Evolutionary conservation across 441 rosid genomes (phyloP), one percentile per base, ranked within the genome.

Genomic region (Croton laevigatus): DNA sequence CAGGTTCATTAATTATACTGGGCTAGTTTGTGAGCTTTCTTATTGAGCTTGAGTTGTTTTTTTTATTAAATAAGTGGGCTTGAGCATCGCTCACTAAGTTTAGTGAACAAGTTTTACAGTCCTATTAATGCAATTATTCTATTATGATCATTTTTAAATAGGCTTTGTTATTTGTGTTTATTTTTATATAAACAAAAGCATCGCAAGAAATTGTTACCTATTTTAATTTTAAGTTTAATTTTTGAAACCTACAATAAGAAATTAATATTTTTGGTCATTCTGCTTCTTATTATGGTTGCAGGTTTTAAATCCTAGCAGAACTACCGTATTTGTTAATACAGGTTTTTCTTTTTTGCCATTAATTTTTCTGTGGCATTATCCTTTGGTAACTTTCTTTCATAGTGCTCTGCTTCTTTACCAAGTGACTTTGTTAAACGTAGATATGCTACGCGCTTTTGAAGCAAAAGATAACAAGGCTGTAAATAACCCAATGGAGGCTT

Each of bases 401-500:
- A 46, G 66, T 58, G 57, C 44, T 53, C 59, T 17, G 62, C 63
- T 61, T 61, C 73, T 62, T 77, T 68, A 65, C 69, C 48, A 12
- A 40, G 48, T 48, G 3, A 10, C 72, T 77, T 59, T 78, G 54
- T 60, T 22, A 48, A 55, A 67, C 65, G 23, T 73, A 95, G 99
- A 95, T 83, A 70, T 81, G 88, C 66, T 95, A 76, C 88, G 90
- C 60, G 97, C 90, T 72, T 86, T 84, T 66, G 99, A 91, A 81
- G 80, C 81, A 70, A 95, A 86, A 79, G 96, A 86, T 78, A 79
- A 80, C 69, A 87, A 84, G 79, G 80, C 94, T 20, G 77, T 90
- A 76, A 91, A 84, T 83, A 95, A 95, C 76, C 97, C 93, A 65
- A 73, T 74, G 19, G 99, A 95, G 83, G 99, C 98, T 78, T 78